Base-by-base conservation (phyloP, 2,329 filamentous ascomycete species). In the Aspergillus pseudonomiae region DNA sequence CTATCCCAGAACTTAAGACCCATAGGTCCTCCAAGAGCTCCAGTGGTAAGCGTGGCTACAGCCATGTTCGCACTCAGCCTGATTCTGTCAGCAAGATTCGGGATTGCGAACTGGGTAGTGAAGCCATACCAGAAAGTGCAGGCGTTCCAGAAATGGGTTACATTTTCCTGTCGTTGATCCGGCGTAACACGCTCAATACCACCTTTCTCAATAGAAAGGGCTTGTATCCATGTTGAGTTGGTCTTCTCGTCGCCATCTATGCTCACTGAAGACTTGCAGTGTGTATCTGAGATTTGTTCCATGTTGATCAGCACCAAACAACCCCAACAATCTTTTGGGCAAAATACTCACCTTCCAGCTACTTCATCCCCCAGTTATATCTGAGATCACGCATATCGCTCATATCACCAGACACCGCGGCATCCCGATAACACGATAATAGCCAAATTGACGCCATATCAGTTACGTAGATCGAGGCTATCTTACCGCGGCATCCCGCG, bases 31-130 rank as follows among this genome's bases (percentile, higher is more conserved):
- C 75, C 74, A 0, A 77, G 58, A 11, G 73, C 72, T 10, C 76
- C 75, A 2, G 73, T 73, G 36, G 73, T 78, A 3, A 78, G 64
- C 1, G 76, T 78, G 7, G 74, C 75, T 1, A 78, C 73, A 1
- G 75, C 75, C 73, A 77, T 77, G 57, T 77, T 78, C n/a, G 75
- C 75, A 60, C 74, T 77, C 66, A 76, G 59, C 75, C 74, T 78
- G 32, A 60, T 54, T 36, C 2, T 50, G 30, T 24, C 12, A 26
- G n/a, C 26, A 12, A 24, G 1, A 12, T 32, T 34, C 19, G 5
- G 12, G 4, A 10, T 46, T 55, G 19, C 48, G 21, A 60, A 62
- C 64, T 56, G 62, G 48, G 63, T 63, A n/a, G 61, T 19, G 7
- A n/a, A 1, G 5, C 12, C 58, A 4, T 59, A 65, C 63, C 63